Base-by-base conservation (phyloP, 805 yeast genomes). In the Debaryomyces castellii region DNA sequence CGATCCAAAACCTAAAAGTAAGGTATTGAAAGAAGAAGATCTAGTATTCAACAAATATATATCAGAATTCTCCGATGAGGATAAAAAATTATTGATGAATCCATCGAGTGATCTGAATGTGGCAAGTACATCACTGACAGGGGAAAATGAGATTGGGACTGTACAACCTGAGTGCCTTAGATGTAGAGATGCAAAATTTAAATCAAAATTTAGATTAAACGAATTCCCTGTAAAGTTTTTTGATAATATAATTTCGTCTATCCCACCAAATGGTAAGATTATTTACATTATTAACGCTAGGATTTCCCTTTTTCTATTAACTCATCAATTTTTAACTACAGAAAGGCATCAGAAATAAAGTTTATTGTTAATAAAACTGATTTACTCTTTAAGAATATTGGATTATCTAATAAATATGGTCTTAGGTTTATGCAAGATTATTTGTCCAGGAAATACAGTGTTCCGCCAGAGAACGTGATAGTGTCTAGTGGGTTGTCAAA, bases 231-330 rank as follows among this genome's bases (percentile, higher is more conserved):
- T 57, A 1, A 60, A 55, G 17, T 41, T 60, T 0, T 51, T 58
- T 10, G 56, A 53, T 3, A 43, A 38, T 11, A 54, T 60, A 18
- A 52, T 58, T 51, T 50, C 48, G 5, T 46, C 50, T 2, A 66
- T 78, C 18, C 89, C 83, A 2, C 55, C 53, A 3, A 53, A 62
- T 25, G 75, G 80, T 3, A 72, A 73, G 7, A 52, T 85, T 1
- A 74, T 84, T 2, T 83, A 85, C 56, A 80, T 87, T 1, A 68
- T 85, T 8, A 83, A 86, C 28, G 81, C 86, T 61, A 76, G 11
- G 96, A 88, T 52, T 87, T 88, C 57, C 96, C 97, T 1, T 65
- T 85, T 34, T 74, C 83, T 5, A 55, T 83, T 2, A 66, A 75
- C 46, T 53, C 57, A 6, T 51, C 57, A 2, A 62, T 79, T 7